A percentile compares a stretch with the other conserved stretches of the same genome.
Conservation (phyloP, 148 eudicot genomes). For the Hydrangea macrophylla region DNA sequence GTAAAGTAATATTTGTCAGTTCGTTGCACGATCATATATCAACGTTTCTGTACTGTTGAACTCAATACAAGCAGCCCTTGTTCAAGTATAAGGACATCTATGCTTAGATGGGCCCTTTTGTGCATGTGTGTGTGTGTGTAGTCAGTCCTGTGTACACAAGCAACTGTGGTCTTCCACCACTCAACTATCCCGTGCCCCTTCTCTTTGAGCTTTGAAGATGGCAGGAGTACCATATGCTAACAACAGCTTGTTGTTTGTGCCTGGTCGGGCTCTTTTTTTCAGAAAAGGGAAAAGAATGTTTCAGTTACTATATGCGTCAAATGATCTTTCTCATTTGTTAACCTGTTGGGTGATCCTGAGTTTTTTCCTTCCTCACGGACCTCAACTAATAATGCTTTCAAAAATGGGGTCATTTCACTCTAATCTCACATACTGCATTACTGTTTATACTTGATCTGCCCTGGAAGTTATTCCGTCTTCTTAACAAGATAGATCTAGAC, state of each 20-base stretch:
- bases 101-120: not conserved
- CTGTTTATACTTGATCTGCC: not conserved
- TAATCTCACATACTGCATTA: not conserved
- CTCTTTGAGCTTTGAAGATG: too few relatives aligned
- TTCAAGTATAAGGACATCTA: not conserved
- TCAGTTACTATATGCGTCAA: not conserved
- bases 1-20: too few relatives aligned
- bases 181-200: too few relatives aligned
- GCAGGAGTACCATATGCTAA: too few relatives aligned
- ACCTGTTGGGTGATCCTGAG: too few relatives aligned
- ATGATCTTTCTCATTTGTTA: not conserved
- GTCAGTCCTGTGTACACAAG: too few relatives aligned
- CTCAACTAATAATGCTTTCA: not conserved
- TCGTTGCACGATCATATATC: too few relatives aligned
- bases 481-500: conserved; percentile 1
- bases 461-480: not conserved
- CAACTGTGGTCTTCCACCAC: too few relatives aligned
- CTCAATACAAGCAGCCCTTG: not conserved
- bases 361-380: too few relatives aligned
- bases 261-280: too few relatives aligned
- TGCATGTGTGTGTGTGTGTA: not conserved
- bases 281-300: too few relatives aligned
- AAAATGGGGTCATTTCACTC: not conserved
- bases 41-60: not conserved
- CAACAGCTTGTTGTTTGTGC: too few relatives aligned